phyloP scores from a whole-genome alignment of 148 eudicot species.

The Simmondsia chinensis region DNA sequence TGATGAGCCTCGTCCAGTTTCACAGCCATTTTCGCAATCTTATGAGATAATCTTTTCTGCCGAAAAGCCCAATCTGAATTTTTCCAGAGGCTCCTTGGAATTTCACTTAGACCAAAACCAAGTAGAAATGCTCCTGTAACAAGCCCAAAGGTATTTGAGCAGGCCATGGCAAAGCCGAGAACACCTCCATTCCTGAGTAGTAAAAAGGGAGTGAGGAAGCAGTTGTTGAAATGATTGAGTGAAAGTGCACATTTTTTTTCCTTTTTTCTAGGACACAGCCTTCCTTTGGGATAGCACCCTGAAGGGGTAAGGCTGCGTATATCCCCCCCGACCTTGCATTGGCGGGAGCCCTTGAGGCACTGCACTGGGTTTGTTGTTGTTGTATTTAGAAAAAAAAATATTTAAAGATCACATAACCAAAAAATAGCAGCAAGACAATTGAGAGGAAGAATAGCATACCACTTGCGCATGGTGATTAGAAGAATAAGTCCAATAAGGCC shows the following conservation, averaged over 20 bases:
- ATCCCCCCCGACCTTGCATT: no score
- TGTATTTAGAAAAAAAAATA: no score
- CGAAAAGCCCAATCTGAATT: slow-evolving; percentile 88
- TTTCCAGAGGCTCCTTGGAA: slow-evolving; percentile 88
- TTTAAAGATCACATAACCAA: no score
- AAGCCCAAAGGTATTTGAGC: slow-evolving; percentile 98
- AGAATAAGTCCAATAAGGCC: slow-evolving; percentile 84
- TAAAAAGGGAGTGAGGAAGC: background rate
- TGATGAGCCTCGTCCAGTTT: slow-evolving; percentile 95
- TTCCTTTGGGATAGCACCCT: no score
- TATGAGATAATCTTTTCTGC: slow-evolving; percentile 82
- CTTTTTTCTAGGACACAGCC: no score
- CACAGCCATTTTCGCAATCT: slow-evolving; percentile 79
- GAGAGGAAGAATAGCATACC: no score
- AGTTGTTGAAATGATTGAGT: no score
- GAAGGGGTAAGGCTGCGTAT: no score
- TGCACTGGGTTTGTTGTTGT: no score
- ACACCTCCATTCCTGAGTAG: slow-evolving; percentile 53
- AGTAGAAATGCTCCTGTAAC: slow-evolving; percentile 97
- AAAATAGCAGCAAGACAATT: no score
- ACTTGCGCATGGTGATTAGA: slow-evolving; percentile 47
- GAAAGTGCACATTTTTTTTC: no score
- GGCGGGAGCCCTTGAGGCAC: no score
- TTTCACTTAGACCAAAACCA: slow-evolving; percentile 96
- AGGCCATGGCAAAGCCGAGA: slow-evolving; percentile 87